These are phyloP conservation scores for Ceratocystis cubensis DNA, from an alignment of 2,329 filamentous ascomycete genomes.

Conservation along the genomic window DNA sequence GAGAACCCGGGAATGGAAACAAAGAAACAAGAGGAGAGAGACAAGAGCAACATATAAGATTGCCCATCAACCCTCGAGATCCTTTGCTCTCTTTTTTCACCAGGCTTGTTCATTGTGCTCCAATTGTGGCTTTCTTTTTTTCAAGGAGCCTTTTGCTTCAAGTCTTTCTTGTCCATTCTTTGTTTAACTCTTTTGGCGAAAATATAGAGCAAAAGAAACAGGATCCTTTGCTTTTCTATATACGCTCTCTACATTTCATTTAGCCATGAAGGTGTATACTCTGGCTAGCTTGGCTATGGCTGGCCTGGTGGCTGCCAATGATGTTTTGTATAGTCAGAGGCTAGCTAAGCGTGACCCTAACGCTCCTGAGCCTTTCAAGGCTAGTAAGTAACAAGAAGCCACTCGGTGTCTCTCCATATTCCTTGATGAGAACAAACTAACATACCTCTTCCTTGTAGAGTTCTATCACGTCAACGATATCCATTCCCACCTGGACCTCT, in stretches of 20 bases:
- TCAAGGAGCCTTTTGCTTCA: too few species aligned
- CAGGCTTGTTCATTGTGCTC: neutral
- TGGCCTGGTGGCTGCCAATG: slow-evolving; percentile 31
- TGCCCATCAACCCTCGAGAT: neutral
- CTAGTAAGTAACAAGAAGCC: slow-evolving; percentile 30
- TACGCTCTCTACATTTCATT: neutral
- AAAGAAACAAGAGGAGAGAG: neutral
- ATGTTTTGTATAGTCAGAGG: slow-evolving; percentile 38
- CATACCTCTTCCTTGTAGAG: slow-evolving; percentile 27
- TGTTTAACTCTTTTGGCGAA: neutral
- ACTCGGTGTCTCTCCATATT: neutral
- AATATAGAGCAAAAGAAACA: neutral
- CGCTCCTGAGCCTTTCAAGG: slow-evolving; percentile 39
- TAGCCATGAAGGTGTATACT: slow-evolving; percentile 16
- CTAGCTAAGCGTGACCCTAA: slow-evolving; percentile 39
- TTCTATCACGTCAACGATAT: slow-evolving; percentile 62
- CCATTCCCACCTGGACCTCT: slow-evolving; percentile 54
- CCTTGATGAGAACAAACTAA: neutral
- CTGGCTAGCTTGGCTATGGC: slow-evolving; percentile 23
- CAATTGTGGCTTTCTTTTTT: neutral
- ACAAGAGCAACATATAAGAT: neutral
- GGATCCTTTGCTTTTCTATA: neutral
- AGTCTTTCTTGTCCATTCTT: neutral
- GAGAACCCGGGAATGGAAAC: neutral
- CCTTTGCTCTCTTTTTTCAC: neutral